A percentile compares a stretch with the other conserved stretches of the same genome.
Conservation (phyloP, 805 yeast genomes). For the Ogataea philodendri region DNA sequence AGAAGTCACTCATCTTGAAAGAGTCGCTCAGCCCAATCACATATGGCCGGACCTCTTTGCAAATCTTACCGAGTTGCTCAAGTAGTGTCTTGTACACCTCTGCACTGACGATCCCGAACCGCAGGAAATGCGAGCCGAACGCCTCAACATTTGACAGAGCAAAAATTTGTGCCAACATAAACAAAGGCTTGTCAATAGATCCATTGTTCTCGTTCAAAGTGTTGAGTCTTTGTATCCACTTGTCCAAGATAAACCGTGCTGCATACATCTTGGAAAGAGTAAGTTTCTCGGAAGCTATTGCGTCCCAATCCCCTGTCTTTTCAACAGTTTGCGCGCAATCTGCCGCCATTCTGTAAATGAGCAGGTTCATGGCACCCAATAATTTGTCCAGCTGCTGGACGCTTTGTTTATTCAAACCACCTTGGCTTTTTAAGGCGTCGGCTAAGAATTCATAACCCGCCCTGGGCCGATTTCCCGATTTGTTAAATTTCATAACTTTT, state of each 20-base stretch:
- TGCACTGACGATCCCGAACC: constrained; percentile 54
- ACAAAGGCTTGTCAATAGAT: constrained; percentile 48
- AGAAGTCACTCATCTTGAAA: constrained; percentile 75
- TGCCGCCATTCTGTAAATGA: constrained; percentile 40
- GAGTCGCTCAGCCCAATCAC: constrained; percentile 81
- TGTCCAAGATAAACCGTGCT: constrained; percentile 45
- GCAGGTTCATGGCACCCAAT: constrained; percentile 39
- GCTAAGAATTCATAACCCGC: constrained; percentile 43
- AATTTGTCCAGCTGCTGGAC: constrained; percentile 33
- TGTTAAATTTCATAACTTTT: constrained; percentile 37
- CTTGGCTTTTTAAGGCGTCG: constrained; percentile 15
- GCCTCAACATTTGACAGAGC: constrained; percentile 65
- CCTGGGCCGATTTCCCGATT: constrained; percentile 44
- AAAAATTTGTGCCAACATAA: constrained; percentile 57
- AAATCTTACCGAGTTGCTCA: constrained; percentile 42
- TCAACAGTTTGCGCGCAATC: constrained; percentile 34
- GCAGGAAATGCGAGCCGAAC: constrained; percentile 70
- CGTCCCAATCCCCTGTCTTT: constrained; percentile 43
- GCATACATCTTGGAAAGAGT: constrained; percentile 49
- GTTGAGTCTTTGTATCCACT: constrained; percentile 37
- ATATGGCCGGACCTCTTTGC: constrained; percentile 57
- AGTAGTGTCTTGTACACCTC: constrained; percentile 42
- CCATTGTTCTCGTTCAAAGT: constrained; percentile 31
- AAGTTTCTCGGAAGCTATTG: constrained; percentile 45
- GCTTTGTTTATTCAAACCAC: constrained; percentile 33